phyloP scores from a whole-genome alignment of 2,329 filamentous ascomycete species.

The Microcyclospora pomicola region DNA sequence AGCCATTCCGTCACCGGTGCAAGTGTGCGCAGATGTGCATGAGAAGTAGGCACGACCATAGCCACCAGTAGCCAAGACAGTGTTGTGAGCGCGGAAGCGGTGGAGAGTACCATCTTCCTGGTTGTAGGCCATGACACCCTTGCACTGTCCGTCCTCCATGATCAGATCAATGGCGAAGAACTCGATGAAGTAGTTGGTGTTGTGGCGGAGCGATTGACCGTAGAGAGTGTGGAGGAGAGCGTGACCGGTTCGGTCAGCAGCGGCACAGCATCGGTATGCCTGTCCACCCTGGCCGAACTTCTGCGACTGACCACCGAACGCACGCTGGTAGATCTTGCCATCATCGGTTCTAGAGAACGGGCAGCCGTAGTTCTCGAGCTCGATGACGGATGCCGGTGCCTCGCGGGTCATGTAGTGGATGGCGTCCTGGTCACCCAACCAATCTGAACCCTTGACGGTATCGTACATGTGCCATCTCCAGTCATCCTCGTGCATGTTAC shows the following conservation, averaged over 20 bases:
- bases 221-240: constrained; percentile 97
- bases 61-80: constrained; percentile 88
- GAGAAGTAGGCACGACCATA: constrained; percentile 98
- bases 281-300: constrained; percentile 94
- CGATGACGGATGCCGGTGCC: constrained; percentile 79
- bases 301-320: constrained; percentile 93
- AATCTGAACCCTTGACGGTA: constrained; percentile 94
- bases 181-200: constrained; percentile 99
- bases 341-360: constrained; percentile 94
- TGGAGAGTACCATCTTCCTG: constrained; percentile 97
- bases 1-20: constrained; percentile 97
- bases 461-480: constrained; percentile 99
- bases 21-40: constrained; percentile 95
- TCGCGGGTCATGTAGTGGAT: constrained; percentile 99
- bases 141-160: constrained; percentile 95
- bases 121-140: constrained; percentile 94
- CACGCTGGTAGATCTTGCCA: constrained; percentile 95
- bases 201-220: constrained; percentile 89
- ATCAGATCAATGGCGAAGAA: constrained; percentile 95
- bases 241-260: constrained; percentile 91
- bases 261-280: constrained; percentile 93
- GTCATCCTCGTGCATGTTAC: constrained; percentile 96
- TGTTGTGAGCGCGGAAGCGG: constrained; percentile 93
- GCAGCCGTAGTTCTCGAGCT: constrained; percentile 94
- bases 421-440: constrained; percentile 92